A percentile compares a stretch with the other conserved stretches of the same genome.
phyloP scores from a whole-genome alignment of 768 basidiomycete genomes.

The Atractiella rhizophila region DNA sequence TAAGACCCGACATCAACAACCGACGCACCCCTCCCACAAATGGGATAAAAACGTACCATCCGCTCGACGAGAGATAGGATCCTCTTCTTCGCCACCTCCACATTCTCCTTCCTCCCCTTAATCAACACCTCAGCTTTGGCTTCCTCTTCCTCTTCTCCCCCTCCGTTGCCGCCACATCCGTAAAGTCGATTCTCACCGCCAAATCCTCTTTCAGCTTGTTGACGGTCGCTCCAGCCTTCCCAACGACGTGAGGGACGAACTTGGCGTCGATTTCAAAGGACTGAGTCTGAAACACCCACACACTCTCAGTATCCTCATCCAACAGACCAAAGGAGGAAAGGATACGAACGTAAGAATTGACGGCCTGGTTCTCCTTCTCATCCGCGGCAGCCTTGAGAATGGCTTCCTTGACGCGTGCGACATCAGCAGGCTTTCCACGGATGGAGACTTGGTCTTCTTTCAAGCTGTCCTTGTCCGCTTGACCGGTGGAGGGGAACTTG shows the following conservation, averaged over 20 bases:
- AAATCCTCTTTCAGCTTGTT: conserved; percentile 78
- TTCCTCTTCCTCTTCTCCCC: conserved; percentile 44
- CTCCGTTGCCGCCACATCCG: conserved; percentile 47
- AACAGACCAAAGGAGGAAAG: neutral
- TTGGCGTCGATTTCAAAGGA: conserved; percentile 77
- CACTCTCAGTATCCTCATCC: neutral
- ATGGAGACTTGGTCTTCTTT: too few relatives aligned
- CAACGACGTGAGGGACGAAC: conserved; percentile 79
- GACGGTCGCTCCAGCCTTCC: conserved; percentile 49
- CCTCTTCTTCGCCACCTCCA: conserved; percentile 78
- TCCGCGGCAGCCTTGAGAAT: neutral
- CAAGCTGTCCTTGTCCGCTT: too few relatives aligned
- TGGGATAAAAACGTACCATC: conserved; percentile 31
- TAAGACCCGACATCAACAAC: conserved; percentile 2
- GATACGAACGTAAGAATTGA: neutral
- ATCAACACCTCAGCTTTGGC: conserved; percentile 61
- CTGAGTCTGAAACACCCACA: conserved; percentile 29
- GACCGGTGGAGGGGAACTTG: too few relatives aligned
- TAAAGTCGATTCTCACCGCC: conserved; percentile 76
- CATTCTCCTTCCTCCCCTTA: conserved; percentile 81
- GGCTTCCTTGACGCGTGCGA: too few relatives aligned
- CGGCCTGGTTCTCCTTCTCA: neutral
- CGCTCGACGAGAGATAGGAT: conserved; percentile 63
- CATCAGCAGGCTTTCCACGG: too few relatives aligned
- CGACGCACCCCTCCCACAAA: neutral